Base-by-base conservation (phyloP, 306 rosid genomes). In the Ammopiptanthus mongolicus region DNA sequence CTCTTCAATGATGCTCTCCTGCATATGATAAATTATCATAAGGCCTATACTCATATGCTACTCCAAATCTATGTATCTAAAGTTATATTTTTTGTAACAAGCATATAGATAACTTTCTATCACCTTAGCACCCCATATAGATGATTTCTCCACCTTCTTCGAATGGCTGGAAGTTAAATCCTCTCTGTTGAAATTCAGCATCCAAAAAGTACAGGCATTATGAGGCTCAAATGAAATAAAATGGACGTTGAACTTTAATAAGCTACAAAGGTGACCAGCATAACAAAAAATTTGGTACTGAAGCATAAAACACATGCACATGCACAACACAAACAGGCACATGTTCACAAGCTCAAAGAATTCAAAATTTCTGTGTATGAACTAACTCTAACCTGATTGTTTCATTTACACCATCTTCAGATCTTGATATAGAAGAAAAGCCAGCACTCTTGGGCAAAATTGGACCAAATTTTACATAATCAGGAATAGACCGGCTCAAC, bases 391-490 rank as follows among this genome's bases (percentile, higher is more conserved):
- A 91, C 98, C 93, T 86, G 84, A 31, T 81, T 84, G 84, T 29
- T 80, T 84, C 90, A 71, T 60, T 87, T 68, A 65, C 75, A 44
- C 55, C 85, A 63, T 88, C 84, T 65, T 87, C 81, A 50, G 86
- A 71, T 73, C 75, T 83, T 69, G 83, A 75, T 19, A 79, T 28
- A 66, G 86, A 72, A 65, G 97, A 86, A 87, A 94, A 87, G 13
- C 95, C 98, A 2, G 97, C 92, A 81, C 89, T 94, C 81, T 77
- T 91, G 17, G 98, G 98, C 88, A 94, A 90, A 55, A 94, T 91
- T 66, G 98, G 97, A 67, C 96, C 97, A 65, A 94, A 94, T 73
- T 94, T 94, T 9, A 91, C 91, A 33, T 84, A 91, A 86, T 91
- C 97, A 21, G 98, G 97, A 84, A 94, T 63, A 4, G 95, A 88